Base-by-base conservation (phyloP, 805 yeast genomes). In the Isabelozyma pseudorhagii region DNA sequence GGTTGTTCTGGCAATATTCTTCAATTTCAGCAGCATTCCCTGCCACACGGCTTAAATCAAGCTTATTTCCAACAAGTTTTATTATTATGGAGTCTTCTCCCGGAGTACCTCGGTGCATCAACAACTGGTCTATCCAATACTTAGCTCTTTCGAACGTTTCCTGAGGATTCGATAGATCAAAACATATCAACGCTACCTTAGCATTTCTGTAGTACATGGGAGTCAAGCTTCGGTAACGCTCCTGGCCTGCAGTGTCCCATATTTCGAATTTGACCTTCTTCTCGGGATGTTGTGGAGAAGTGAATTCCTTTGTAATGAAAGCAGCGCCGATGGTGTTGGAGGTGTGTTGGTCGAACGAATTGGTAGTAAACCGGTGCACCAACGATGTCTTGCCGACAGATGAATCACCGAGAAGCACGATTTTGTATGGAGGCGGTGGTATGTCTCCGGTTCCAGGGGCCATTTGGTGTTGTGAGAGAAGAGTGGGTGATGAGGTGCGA, bases 311-410 rank as follows among this genome's bases (percentile, higher is more conserved):
- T 14, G 97, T 89, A 39, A 94, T 79, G 67, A 93, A 94, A 0
- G 98, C 99, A 4, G 99, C 99, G n/a, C 99, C 99, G 48, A 94
- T 94, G 1, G 99, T 94, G 41, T 96, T 88, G 57, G 96, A 89
- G 51, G 93, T 81, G 55, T 82, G 81, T 29, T 82, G 85, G 56
- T 89, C 94, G 64, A 93, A 94, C 0, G 82, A 69, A 58, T 83
- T 79, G 53, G 72, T 73, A 40, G 81, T 92, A 59, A 92, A 90
- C 46, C 97, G 73, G 55, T 87, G 87, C 1, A 90, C 91, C 8
- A 93, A 77, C 1, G 97, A 90, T 6, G 82, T 76, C 56, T 81
- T 86, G 44, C 88, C 89, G 15, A 77, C 85, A 0, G 83, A 77
- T 6, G 84, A 77, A 55, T 81, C 85, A 13, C 85, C 80, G 14